Base-by-base conservation (phyloP, 306 rosid species). In the Cucumis sativus region DNA sequence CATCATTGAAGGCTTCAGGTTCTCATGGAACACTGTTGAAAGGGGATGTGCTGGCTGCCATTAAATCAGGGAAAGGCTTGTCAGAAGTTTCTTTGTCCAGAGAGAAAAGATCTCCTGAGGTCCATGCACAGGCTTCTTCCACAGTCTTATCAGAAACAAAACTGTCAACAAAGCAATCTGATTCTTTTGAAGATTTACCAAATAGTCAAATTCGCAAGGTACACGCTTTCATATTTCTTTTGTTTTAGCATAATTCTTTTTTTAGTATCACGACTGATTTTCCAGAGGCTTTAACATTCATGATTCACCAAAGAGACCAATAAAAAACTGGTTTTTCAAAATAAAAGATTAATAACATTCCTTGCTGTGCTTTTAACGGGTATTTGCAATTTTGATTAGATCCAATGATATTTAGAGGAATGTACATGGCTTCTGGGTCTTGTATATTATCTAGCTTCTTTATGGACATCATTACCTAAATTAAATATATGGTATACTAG, bases 121-220 rank as follows among this genome's bases (percentile, higher is more conserved):
- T 83, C 78, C 83, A 41, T 80, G 57, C 41, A 63, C 83, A 83
- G 75, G 75, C 84, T 79, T 83, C 84, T 79, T 79, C 82, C 35
- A 73, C 85, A 35, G 56, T 68, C 10, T 70, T 92, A 77, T 72
- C 69, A 66, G 86, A 83, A 61, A 81, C 89, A 54, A 89, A 74
- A 65, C 81, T 92, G 80, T 82, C 78, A 65, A 21, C 55, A 58
- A 82, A 90, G 84, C 91, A 85, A 79, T 47, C 83, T 68, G 93
- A 88, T 84, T 80, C 90, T 66, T 95, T 84, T 86, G 97, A 87
- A 85, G 97, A 95, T 88, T 85, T 90, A 20, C 93, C 96, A 55
- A 95, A 95, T 82, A 92, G 89, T 84, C 97, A 90, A 84, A 92
- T 95, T 81, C 97, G 97, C 75, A 95, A 95, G 96, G 99, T 92